Evolutionary conservation across 441 rosid species (phyloP), one percentile per base, ranked within the genome.

Genomic region (Isatis lusitanica): DNA sequence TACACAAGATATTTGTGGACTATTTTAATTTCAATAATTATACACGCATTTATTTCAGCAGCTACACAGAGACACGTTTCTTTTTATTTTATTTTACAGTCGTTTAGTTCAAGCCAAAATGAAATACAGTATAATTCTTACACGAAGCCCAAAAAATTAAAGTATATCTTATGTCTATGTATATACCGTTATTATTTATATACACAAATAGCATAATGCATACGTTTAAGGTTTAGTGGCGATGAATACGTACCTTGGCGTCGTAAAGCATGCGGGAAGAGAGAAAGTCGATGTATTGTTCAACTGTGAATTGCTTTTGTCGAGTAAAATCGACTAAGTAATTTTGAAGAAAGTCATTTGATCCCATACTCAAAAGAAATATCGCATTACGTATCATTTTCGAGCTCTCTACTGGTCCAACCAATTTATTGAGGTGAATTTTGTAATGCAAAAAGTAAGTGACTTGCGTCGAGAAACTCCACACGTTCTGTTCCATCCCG

Each of bases 271-370:
- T 73, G 55, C 83, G 77, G 39, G 90, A 56, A 9, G 81, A 71
- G 83, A 91, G 81, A 76, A 62, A 91, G 61, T 83, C 66, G 60
- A 83, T 77, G 83, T 86, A 93, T 44, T 79, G 70, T 11, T 82
- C 84, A 38, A 85, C 52, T 5, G 83, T 83, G 82, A 26, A 91
- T 55, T 87, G 87, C 78, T 70, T 70, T 53, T 88, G 63, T 40
- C 97, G 93, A 74, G 75, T 75, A 30, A 88, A 85, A 53, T 93
- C 98, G 77, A 89, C 30, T 74, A 73, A 88, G 78, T 82, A 93
- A 58, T 93, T 87, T 70, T 89, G 96, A 68, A 93, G 85, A 58
- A 93, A 91, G 59, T 93, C 97, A 72, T 91, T 93, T 1, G 96
- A 78, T 53, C 98, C 98, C 96, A 91, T 84, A 55, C 97, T 89